Conservation (phyloP, 2,329 filamentous ascomycete genomes). For the Epichloe elymi region DNA sequence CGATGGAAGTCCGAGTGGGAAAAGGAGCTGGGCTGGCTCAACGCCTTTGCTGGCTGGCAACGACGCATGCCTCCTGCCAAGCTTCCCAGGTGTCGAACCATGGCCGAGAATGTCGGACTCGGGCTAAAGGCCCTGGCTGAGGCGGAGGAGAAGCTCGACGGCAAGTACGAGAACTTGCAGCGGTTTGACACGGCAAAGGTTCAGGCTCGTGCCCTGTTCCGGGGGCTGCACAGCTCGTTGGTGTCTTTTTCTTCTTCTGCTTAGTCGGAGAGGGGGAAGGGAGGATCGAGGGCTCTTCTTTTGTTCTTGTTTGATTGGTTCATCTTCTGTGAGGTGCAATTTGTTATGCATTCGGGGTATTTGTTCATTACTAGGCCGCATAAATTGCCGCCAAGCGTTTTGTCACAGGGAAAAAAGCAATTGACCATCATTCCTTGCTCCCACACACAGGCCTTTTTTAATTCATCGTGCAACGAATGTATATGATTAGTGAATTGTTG, state of each 20-base stretch:
- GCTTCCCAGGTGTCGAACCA: neutral
- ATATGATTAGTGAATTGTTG: no score
- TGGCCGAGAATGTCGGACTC: neutral
- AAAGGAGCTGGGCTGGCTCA: slow-evolving; percentile 8
- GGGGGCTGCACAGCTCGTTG: neutral
- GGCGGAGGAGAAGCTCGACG: slow-evolving; percentile 7
- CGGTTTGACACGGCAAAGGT: neutral
- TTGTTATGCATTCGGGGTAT: neutral
- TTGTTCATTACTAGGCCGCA: neutral
- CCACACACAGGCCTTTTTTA: neutral
- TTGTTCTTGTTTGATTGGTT: neutral
- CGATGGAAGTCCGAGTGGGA: slow-evolving; percentile 2
- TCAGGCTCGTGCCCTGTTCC: neutral
- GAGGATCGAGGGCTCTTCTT: no score
- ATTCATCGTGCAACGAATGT: neutral
- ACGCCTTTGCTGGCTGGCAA: slow-evolving; percentile 10
- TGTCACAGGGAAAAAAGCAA: neutral
- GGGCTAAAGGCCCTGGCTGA: neutral
- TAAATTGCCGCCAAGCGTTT: neutral
- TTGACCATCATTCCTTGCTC: neutral
- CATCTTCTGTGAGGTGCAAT: neutral
- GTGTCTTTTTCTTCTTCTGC: neutral
- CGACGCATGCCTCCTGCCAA: neutral
- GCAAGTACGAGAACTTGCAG: neutral
- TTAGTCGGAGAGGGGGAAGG: no score